Evolutionary conservation across 805 yeast genomes (phyloP), one percentile per base, ranked within the genome.

Genomic region (Metschnikowia aberdeeniae): DNA sequence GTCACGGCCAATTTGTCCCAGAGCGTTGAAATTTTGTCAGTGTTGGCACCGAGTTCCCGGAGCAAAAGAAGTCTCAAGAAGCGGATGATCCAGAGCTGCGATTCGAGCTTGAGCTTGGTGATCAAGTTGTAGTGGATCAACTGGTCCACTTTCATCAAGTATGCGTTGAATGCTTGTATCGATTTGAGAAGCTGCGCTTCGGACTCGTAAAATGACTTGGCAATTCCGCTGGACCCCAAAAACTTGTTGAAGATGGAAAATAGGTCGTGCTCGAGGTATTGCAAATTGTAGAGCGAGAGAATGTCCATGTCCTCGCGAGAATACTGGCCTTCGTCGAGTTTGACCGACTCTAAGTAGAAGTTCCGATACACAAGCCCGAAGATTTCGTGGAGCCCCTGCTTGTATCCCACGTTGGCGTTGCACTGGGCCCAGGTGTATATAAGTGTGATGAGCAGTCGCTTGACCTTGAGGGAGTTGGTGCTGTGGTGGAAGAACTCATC

Each of bases 311-410:
- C 78, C 24, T 54, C 57, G n/a, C 41, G 37, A 9, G 63, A 44
- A 29, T 49, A 47, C 11, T 51, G 51, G 29, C 13, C 22, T 8
- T 34, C 27, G 41, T 49, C 50, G 12, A 57, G 40, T 1, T 39
- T 39, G 30, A 63, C 54, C 3, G 73, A 56, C 48, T 76, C 81
- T 6, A 55, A 52, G 46, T 60, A 53, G 13, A 76, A 51, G 42
- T 66, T 67, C 14, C 72, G 61, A 54, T 66, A 77, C 6, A 78
- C 63, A 43, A 77, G 55, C 1, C 82, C 83, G 42, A 73, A 59
- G 4, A 78, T 60, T 55, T 78, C 83, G 59, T 78, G 83, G 40
- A 76, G 56, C 1, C 83, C 83, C 55, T 78, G 83, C 49, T 70
- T 73, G 42, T 49, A 54, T 19, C 55, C 57, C 27, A 77, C 60